Evolutionary conservation across 345 rosid species (phyloP).

Genomic region (Turnera subulata): DNA sequence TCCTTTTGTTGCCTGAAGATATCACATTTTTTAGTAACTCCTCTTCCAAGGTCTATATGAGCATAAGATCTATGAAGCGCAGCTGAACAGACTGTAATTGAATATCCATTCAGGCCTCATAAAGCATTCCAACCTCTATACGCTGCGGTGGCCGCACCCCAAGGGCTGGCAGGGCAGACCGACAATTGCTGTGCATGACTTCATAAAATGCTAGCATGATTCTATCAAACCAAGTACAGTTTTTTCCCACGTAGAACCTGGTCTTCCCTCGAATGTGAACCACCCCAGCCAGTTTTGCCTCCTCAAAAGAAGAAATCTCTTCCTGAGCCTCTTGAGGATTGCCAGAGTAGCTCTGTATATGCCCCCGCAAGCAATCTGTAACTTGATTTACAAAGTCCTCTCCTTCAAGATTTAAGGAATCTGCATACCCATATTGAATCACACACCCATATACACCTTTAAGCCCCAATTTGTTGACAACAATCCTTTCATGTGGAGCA

Average conservation of each 20-base stretch:
- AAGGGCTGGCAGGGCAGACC: conserved; percentile 58
- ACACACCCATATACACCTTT: conserved; percentile 51
- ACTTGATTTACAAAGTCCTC: conserved; percentile 46
- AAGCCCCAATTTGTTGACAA: conserved; percentile 35
- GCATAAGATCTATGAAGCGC: too few relatives aligned
- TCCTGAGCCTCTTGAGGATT: conserved; percentile 18
- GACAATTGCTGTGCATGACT: conserved; percentile 52
- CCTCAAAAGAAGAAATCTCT: conserved; percentile 37
- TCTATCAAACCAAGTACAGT: conserved; percentile 48
- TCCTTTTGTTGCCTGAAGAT: too few relatives aligned
- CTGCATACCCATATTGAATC: conserved; percentile 67
- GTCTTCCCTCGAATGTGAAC: conserved; percentile 62
- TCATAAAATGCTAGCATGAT: conserved; percentile 55
- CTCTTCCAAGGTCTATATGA: too few relatives aligned
- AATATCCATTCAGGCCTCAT: conserved; percentile 41
- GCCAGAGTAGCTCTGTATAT: conserved; percentile 21
- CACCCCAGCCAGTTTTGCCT: conserved; percentile 42
- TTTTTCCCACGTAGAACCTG: conserved; percentile 45
- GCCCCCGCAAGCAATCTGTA: conserved; percentile 32
- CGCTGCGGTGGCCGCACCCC: conserved; percentile 46
- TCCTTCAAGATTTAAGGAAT: conserved; percentile 49
- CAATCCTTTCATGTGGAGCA: conserved; percentile 43
- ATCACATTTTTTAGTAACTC: too few relatives aligned
- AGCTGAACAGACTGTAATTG: background rate
- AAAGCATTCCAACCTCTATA: conserved; percentile 63